Evolutionary conservation across 805 yeast species (phyloP), one percentile per base, ranked within the genome.

Genomic region (Candida namnaoensis): DNA sequence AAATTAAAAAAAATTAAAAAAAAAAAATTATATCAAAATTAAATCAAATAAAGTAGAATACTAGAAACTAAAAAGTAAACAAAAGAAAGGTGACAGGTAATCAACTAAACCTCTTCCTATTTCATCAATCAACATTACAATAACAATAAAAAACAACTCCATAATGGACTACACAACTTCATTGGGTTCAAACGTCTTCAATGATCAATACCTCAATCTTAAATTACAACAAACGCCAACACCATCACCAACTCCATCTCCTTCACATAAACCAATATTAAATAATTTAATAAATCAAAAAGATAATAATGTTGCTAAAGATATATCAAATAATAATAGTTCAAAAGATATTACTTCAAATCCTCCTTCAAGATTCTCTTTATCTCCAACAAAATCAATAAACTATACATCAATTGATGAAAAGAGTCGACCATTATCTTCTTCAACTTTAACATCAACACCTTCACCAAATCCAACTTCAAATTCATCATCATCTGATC

Each of bases 181-280:
- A 5, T 30, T 30, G 32, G 32, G 10, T 5, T 30, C 32, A 9
- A 30, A 30, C n/a, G n/a, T 30, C 6, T 30, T 30, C 32, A 30
- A 12, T 12, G 32, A 30, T 12, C 32, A 30, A 12, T 30, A 30
- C 32, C 32, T 30, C 5, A 30, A 30, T 12, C 32, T 30, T 12
- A 30, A 30, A 30, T 12, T 30, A 30, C 32, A 30, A 9, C 10
- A 30, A 7, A 7, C 32, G 5, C 32, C 32, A 9, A 7, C 19
- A 15, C 34, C 39, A 19, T 52, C 57, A 0, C 56, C 59, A 8
- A 40, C 54, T 1, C 52, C 56, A 1, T 42, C 48, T 4, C 53
- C 53, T 14, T 38, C 39, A 11, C 40, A 42, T 10, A 41, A 44
- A 9, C 25, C 28, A 5, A 34, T 27, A 7, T 27, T 27, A 27